Conservation (phyloP, 2,329 filamentous ascomycete genomes). For the Colletotrichum chlorophyti region DNA sequence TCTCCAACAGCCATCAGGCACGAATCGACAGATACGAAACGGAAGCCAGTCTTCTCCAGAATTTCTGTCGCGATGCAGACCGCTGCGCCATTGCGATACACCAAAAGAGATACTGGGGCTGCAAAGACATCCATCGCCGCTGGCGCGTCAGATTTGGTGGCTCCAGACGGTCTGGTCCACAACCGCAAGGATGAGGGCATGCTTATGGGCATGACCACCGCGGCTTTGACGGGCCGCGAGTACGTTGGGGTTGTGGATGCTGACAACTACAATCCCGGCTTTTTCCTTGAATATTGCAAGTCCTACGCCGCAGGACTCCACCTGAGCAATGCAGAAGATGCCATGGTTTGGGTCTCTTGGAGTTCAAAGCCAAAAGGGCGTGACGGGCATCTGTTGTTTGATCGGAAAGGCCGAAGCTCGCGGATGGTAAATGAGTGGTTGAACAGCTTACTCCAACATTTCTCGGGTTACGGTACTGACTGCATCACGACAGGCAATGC, state of each 20-base stretch:
- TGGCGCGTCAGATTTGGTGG: not conserved
- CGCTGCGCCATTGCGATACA: constrained; percentile 13
- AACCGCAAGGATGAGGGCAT: constrained; percentile 12
- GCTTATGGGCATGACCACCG: constrained; percentile 7
- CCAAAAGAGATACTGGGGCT: constrained; percentile 2
- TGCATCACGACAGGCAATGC: constrained; percentile 7
- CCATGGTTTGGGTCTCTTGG: constrained; percentile 15
- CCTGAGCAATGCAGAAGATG: not conserved
- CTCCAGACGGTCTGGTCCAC: not conserved
- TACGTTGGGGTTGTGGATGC: constrained; percentile 17
- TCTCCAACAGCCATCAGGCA: constrained; percentile 3
- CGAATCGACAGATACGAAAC: not conserved
- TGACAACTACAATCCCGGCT: constrained; percentile 14
- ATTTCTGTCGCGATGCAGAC: not conserved
- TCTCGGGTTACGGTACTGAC: constrained; percentile 3
- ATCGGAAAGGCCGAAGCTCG: not conserved
- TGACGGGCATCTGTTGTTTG: not conserved
- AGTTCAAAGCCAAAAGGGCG: constrained; percentile 8
- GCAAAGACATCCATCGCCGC: not conserved
- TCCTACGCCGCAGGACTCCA: constrained; percentile 1
- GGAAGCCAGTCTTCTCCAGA: not conserved
- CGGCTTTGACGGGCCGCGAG: not conserved
- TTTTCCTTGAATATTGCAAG: constrained; percentile 13
- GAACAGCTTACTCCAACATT: not conserved
- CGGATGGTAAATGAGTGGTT: constrained; percentile 2